Base-by-base conservation (phyloP, 2,329 filamentous ascomycete genomes). In the Xylariaceae sp. region DNA sequence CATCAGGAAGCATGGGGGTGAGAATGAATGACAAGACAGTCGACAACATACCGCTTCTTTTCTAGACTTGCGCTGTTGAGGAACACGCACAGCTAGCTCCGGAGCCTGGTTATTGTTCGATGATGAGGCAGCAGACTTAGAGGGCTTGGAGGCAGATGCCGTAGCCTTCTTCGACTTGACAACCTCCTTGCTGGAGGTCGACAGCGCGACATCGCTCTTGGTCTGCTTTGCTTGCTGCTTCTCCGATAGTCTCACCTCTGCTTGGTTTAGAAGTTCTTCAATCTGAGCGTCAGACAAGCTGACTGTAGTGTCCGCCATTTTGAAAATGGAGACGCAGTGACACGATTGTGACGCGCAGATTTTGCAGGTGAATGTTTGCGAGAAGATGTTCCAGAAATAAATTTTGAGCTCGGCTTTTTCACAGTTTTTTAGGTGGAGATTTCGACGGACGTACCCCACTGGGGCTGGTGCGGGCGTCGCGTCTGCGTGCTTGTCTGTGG, bases 201-300 rank as follows among this genome's bases (percentile, higher is more conserved):
- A 54, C 7, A 56, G 55, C 42, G 18, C 57, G 45, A 53, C 73
- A 55, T 75, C 72, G 66, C 62, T 62, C 44, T 67, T 67, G 55
- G 50, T 62, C 64, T 66, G 60, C 50, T 68, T 62, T 6, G 58
- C 66, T 59, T 67, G 64, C 35, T 68, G 63, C 53, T 69, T 68
- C 54, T 66, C 60, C 35, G 64, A 69, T 59, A 89, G 74, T 62
- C 86, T 80, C 60, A 74, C 72, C 68, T 88, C 84, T 58, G 87
- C 87, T 73, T 87, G 80, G 56, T 79, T 78, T 55, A 90, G 79
- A 58, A 90, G 77, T 69, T 82, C 75, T 56, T 84, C 80, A 54
- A 89, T 82, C 69, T 88, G 82, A 64, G 84, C 80, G 70, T 88
- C 85, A 44, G 80, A 83, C 62, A 88, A 74, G 56, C 80, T 78